Conservation (phyloP, 176 grass and related monocot species). For the Lolium multiflorum region DNA sequence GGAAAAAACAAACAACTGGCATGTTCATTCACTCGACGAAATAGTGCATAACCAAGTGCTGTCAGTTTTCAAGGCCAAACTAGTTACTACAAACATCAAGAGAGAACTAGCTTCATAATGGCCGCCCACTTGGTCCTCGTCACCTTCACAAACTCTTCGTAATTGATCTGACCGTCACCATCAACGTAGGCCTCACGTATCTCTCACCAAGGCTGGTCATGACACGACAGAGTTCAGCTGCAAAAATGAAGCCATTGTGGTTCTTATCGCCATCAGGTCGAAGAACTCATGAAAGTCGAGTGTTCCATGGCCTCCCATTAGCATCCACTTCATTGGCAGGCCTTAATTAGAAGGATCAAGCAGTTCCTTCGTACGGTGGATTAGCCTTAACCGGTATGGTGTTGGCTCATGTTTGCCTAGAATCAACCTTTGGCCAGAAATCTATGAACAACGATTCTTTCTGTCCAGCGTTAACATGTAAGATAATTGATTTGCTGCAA, state of each 20-base stretch:
- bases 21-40: conserved; percentile 11
- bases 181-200: conserved; percentile 47
- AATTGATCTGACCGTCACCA: conserved; percentile 60
- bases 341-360: background rate
- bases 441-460: background rate
- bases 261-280: conserved; percentile 34
- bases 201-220: conserved; percentile 69
- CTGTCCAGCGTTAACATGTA: background rate
- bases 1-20: conserved; percentile 34
- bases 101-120: conserved; percentile 43
- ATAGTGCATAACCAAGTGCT: conserved; percentile 44
- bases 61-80: conserved; percentile 49
- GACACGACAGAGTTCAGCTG: conserved; percentile 53
- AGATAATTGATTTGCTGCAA: conserved; percentile 25
- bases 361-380: background rate
- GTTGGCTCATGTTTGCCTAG: background rate
- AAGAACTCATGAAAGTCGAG: conserved; percentile 35
- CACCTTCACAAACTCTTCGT: conserved; percentile 61
- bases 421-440: background rate
- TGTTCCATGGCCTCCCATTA: conserved; percentile 59
- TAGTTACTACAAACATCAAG: conserved; percentile 57
- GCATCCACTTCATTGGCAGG: conserved; percentile 48
- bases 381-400: background rate
- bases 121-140: conserved; percentile 60
- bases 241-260: conserved; percentile 56